Conservation (phyloP, 169 alveolate species). For the Plasmodium billcollinsi region DNA sequence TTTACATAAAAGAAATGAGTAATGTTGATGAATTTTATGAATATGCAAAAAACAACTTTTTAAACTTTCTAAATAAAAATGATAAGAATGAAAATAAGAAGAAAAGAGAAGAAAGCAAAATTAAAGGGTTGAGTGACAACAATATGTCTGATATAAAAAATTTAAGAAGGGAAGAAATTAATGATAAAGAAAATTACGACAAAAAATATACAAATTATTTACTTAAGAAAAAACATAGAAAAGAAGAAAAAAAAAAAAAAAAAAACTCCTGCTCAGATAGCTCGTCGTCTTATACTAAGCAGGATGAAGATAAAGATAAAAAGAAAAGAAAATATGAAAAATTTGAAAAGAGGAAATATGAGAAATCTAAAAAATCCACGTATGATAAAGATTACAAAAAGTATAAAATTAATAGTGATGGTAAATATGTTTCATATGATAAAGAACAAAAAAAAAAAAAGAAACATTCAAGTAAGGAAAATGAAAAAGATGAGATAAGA, state of each 20-base stretch:
- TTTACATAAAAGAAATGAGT: constrained; percentile 30
- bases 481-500: constrained; percentile 13
- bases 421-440: background rate
- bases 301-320: constrained; percentile 1
- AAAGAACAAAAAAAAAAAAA: constrained; percentile 17
- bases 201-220: constrained; percentile 52
- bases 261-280: background rate
- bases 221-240: constrained; percentile 25
- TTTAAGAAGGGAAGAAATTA: constrained; percentile 39
- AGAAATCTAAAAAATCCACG: constrained; percentile 10
- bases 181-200: constrained; percentile 64
- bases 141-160: constrained; percentile 40
- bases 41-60: constrained; percentile 75
- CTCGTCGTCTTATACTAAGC: background rate
- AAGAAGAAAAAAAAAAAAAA: background rate
- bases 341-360: constrained; percentile 6
- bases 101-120: constrained; percentile 13
- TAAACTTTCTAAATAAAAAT: constrained; percentile 59
- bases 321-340: constrained; percentile 9
- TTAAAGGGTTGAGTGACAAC: constrained; percentile 34
- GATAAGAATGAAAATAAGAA: constrained; percentile 26
- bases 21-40: constrained; percentile 74
- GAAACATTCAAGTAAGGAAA: constrained; percentile 8
- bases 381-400: constrained; percentile 15
- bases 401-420: background rate